These are phyloP conservation scores for Solanum corneliomulleri DNA, from an alignment of 257 asterid genomes.

Conservation along the genomic window DNA sequence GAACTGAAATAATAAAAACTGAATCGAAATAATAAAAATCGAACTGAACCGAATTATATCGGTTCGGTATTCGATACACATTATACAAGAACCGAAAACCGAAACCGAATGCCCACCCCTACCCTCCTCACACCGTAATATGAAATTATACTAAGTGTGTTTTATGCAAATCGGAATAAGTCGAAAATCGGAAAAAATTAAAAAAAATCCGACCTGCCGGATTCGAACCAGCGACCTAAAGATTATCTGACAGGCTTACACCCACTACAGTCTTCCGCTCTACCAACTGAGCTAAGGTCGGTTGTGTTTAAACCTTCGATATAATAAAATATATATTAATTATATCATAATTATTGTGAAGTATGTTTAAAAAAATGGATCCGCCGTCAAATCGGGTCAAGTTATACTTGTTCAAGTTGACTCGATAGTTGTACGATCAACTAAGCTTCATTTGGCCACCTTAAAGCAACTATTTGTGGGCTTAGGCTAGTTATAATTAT, in stretches of 20 bases:
- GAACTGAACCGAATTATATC: too few species aligned
- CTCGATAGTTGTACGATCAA: not conserved
- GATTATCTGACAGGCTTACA: not conserved
- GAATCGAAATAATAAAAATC: too few species aligned
- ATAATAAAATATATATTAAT: not conserved
- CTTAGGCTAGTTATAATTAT: not conserved
- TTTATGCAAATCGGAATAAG: not conserved
- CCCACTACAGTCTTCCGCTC: slow-evolving; percentile 1
- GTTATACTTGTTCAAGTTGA: not conserved
- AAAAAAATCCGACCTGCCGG: not conserved
- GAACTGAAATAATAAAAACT: too few species aligned
- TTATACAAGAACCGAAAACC: not conserved
- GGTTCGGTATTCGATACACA: too few species aligned
- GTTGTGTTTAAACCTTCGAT: not conserved
- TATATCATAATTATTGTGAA: not conserved
- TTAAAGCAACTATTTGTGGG: not conserved
- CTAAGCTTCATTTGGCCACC: not conserved
- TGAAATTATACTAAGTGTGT: too few species aligned
- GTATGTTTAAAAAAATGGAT: not conserved
- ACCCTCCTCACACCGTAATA: not conserved
- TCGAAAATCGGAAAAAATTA: rapidly evolving
- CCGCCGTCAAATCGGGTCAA: not conserved
- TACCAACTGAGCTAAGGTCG: slow-evolving; percentile 4
- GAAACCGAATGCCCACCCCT: too few species aligned
- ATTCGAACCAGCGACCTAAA: slow-evolving; percentile 3